Evolutionary conservation across 2,329 filamentous ascomycete species (phyloP).

Genomic region (Myrmaecium sp.): DNA sequence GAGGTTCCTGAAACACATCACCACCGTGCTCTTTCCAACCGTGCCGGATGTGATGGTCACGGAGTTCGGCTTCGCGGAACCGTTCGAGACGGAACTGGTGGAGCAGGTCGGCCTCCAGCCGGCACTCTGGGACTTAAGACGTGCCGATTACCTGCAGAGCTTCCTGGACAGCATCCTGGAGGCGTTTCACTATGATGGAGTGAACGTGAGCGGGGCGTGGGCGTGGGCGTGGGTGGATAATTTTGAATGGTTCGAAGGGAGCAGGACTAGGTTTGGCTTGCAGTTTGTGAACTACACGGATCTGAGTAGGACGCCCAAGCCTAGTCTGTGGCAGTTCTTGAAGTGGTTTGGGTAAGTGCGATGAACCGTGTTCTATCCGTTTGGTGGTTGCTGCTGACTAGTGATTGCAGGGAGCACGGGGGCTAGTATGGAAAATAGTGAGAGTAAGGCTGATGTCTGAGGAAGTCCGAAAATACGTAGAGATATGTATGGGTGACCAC

Average conservation of each 20-base stretch:
- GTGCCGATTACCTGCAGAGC: slow-evolving; percentile 24
- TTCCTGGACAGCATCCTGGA: slow-evolving; percentile 25
- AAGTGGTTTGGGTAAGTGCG: slow-evolving; percentile 23
- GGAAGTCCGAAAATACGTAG: too few species aligned
- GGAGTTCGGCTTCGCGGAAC: slow-evolving; percentile 27
- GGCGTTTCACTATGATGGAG: slow-evolving; percentile 18
- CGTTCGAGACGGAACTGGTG: slow-evolving; percentile 19
- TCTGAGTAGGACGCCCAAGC: slow-evolving; percentile 24
- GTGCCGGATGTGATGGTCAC: slow-evolving; percentile 24
- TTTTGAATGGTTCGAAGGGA: slow-evolving; percentile 24
- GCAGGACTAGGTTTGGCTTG: slow-evolving; percentile 21
- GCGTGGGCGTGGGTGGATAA: slow-evolving; percentile 24
- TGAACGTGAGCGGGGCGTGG: slow-evolving; percentile 26
- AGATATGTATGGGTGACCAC: too few species aligned
- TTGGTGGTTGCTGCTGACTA: too few species aligned
- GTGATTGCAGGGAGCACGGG: too few species aligned
- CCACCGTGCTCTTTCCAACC: slow-evolving; percentile 24
- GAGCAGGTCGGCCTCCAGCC: slow-evolving; percentile 13
- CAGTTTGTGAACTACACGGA: slow-evolving; percentile 27
- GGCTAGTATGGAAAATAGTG: too few species aligned
- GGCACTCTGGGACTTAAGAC: slow-evolving; percentile 23
- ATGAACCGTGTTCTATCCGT: too few species aligned
- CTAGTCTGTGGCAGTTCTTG: slow-evolving; percentile 25
- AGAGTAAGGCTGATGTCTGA: too few species aligned
- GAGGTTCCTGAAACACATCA: slow-evolving; percentile 25